Evolutionary conservation across 2,329 filamentous ascomycete genomes (phyloP).

Genomic region (Colletotrichum sp.): DNA sequence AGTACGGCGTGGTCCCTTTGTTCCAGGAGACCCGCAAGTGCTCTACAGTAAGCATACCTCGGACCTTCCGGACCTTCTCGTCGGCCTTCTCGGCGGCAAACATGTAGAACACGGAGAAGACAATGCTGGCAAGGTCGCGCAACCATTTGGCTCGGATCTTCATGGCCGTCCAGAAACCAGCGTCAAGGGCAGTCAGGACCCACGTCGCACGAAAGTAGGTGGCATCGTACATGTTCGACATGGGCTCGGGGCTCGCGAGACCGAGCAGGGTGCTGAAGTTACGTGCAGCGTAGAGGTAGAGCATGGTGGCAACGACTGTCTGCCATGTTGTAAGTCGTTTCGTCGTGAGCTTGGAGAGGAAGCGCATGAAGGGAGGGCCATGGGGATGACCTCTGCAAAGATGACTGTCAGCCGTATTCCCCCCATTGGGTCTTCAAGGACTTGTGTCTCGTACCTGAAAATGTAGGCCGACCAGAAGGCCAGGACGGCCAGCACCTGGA

Average conservation of each 20-base stretch:
- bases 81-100: conserved; percentile 93
- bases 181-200: conserved; percentile 92
- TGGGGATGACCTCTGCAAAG: conserved; percentile 76
- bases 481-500: conserved; percentile 90
- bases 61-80: conserved; percentile 92
- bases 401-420: not conserved
- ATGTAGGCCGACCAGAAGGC: conserved; percentile 91
- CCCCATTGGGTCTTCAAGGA: not conserved
- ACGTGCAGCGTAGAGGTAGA: conserved; percentile 88
- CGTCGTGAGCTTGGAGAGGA: conserved; percentile 74
- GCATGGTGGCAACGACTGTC: conserved; percentile 82
- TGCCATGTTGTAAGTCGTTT: conserved; percentile 86
- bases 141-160: conserved; percentile 80
- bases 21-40: conserved; percentile 95
- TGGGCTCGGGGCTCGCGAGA: conserved; percentile 88
- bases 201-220: conserved; percentile 96
- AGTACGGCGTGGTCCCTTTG: conserved; percentile 87
- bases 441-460: conserved; percentile 58
- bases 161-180: conserved; percentile 99
- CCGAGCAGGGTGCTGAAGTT: conserved; percentile 95
- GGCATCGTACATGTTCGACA: conserved; percentile 91
- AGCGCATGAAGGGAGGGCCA: conserved; percentile 79
- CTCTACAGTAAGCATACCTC: conserved; percentile 85
- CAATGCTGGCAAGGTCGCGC: conserved; percentile 79
- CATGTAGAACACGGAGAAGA: conserved; percentile 90